Evolutionary conservation across 1,284 basidiomycete genomes (phyloP).

Genomic region (Ceratobasidium sp.): DNA sequence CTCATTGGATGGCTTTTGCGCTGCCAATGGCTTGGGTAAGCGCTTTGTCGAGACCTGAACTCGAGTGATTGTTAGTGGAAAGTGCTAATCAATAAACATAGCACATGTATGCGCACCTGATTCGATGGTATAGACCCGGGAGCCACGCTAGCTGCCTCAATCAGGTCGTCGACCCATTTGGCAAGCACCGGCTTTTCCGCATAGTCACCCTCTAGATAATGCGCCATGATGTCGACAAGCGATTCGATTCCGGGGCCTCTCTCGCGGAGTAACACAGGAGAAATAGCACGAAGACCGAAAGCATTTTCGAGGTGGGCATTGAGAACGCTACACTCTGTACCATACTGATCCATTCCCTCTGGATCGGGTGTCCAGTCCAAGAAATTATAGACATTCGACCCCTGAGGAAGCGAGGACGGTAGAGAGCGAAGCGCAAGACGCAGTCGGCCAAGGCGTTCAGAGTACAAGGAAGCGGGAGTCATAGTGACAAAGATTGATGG

Average conservation of each 20-base stretch:
- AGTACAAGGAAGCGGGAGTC: too few relatives aligned
- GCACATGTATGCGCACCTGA: too few relatives aligned
- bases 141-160: background rate
- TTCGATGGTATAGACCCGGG: background rate
- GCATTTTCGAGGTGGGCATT: conserved; percentile 21
- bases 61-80: too few relatives aligned
- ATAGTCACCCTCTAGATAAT: conserved; percentile 23
- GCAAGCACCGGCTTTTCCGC: conserved; percentile 15
- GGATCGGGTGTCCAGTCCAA: conserved; percentile 16
- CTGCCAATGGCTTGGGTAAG: too few relatives aligned
- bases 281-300: conserved; percentile 10
- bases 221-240: background rate
- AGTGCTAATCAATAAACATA: too few relatives aligned
- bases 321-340: conserved; percentile 20
- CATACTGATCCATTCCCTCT: background rate
- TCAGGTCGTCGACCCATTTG: conserved; percentile 33
- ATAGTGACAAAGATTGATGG: too few relatives aligned
- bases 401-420: background rate
- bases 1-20: too few relatives aligned
- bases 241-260: conserved; percentile 25
- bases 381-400: conserved; percentile 12
- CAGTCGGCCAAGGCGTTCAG: too few relatives aligned
- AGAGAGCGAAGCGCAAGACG: too few relatives aligned
- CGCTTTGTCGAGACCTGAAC: too few relatives aligned
- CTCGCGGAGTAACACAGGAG: background rate